Evolutionary conservation across 176 grass and related monocot genomes (phyloP).

Genomic region (maize (Zea mays)): Zm-B73-REFERENCE-NAM-5.0 NC_050097.1:36018501-36019000

Average conservation of each 20-base stretch:
- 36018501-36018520: slow-evolving; percentile 50
- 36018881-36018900: slow-evolving; percentile 56
- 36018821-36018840: slow-evolving; percentile 31
- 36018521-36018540: slow-evolving; percentile 47
- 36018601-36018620: slow-evolving; percentile 43
- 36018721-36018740: slow-evolving; percentile 56
- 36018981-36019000: slow-evolving; percentile 54
- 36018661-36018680: slow-evolving; percentile 51
- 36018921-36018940: slow-evolving; percentile 54
- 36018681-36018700: slow-evolving; percentile 56
- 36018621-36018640: slow-evolving; percentile 60
- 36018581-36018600: slow-evolving; percentile 47
- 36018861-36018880: slow-evolving; percentile 36
- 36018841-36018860: slow-evolving; percentile 46
- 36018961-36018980: slow-evolving; percentile 77
- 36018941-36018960: slow-evolving; percentile 58
- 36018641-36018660: slow-evolving; percentile 59
- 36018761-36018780: slow-evolving; percentile 43
- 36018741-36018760: slow-evolving; percentile 38
- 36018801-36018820: slow-evolving; percentile 42
- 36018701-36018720: slow-evolving; percentile 49
- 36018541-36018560: slow-evolving; percentile 59
- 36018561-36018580: slow-evolving; percentile 55
- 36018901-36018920: slow-evolving; percentile 59
- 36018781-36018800: slow-evolving; percentile 52